A percentile compares a stretch with the other conserved stretches of the same genome.
Conservation (phyloP, 1,284 basidiomycete genomes). For the Tremellales sp. region DNA sequence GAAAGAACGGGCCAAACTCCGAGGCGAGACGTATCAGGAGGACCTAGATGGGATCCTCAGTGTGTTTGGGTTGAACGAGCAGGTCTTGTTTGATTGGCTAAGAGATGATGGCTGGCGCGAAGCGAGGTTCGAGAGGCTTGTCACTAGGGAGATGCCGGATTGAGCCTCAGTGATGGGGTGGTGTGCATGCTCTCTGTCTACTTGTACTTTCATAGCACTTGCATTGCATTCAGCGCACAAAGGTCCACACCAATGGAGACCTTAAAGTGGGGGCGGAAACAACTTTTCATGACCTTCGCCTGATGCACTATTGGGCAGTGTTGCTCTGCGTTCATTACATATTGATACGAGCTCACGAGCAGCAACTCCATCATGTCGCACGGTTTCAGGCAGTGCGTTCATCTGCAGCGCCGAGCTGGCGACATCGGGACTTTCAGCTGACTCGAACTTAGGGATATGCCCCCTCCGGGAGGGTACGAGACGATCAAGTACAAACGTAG, state of each 20-base stretch:
- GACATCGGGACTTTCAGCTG: neutral
- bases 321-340: neutral
- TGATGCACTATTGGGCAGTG: neutral
- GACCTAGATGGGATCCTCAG: constrained; percentile 72
- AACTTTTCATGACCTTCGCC: neutral
- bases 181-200: neutral
- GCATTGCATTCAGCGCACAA: too few relatives aligned
- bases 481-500: constrained; percentile 93
- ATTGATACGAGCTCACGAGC: neutral
- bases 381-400: constrained; percentile 4
- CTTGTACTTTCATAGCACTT: too few relatives aligned
- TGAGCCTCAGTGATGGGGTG: too few relatives aligned
- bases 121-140: constrained; percentile 76
- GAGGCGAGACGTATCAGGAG: constrained; percentile 49
- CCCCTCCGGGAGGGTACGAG: constrained; percentile 89
- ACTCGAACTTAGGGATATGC: constrained; percentile 76
- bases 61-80: constrained; percentile 81
- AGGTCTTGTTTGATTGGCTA: constrained; percentile 75
- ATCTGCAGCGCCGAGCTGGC: neutral
- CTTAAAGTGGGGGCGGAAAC: too few relatives aligned
- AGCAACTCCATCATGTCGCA: constrained; percentile 1
- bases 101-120: constrained; percentile 67
- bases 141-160: constrained; percentile 83
- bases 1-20: constrained; percentile 57
- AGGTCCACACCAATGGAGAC: too few relatives aligned